These are phyloP conservation scores for Heracleum sosnowskyi DNA, from an alignment of 129 eudicot species.

Conservation along the genomic window DNA sequence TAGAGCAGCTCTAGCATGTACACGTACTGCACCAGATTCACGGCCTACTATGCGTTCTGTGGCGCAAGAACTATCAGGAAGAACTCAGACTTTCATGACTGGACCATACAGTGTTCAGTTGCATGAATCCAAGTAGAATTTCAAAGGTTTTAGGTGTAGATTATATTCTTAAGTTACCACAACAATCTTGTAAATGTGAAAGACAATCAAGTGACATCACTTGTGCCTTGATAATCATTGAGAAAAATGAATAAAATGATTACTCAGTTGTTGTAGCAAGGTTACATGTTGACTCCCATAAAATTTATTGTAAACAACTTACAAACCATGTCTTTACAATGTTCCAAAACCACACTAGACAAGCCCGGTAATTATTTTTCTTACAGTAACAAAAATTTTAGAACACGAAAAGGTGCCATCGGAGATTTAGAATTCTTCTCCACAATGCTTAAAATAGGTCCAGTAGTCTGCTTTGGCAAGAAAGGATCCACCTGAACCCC, in stretches of 20 bases:
- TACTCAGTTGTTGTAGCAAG: not conserved
- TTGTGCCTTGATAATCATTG: not conserved
- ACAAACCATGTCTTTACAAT: too few relatives aligned
- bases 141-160: constrained; percentile 23
- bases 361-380: too few relatives aligned
- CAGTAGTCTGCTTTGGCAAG: too few relatives aligned
- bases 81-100: constrained; percentile 22
- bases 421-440: too few relatives aligned
- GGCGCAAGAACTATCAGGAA: constrained; percentile 64
- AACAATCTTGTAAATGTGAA: not conserved
- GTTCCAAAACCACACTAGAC: too few relatives aligned
- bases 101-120: constrained; percentile 28
- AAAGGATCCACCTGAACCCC: too few relatives aligned
- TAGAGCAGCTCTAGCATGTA: constrained; percentile 59
- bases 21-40: constrained; percentile 38
- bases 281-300: not conserved
- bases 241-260: not conserved
- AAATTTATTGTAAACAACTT: not conserved
- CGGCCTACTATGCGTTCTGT: constrained; percentile 78
- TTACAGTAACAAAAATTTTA: too few relatives aligned
- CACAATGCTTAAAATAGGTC: too few relatives aligned
- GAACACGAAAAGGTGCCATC: too few relatives aligned
- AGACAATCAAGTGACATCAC: not conserved
- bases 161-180: not conserved
- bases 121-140: constrained; percentile 21